Conservation (phyloP, 331 rosid genomes). For the Erythrophleum ivorense region DNA sequence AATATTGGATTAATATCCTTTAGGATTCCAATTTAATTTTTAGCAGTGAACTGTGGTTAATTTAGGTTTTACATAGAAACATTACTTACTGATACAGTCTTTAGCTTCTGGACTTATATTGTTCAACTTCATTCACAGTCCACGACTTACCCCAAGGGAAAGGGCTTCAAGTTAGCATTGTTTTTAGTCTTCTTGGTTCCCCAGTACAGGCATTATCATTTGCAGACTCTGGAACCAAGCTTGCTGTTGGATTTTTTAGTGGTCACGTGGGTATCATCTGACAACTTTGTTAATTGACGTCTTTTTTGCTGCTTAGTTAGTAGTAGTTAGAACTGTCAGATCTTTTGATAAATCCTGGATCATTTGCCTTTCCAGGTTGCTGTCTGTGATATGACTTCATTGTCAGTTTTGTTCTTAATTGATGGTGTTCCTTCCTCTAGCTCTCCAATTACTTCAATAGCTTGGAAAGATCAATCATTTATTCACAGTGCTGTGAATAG, state of each 20-base stretch:
- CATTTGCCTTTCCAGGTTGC: conserved; percentile 72
- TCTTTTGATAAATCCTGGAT: conserved; percentile 37
- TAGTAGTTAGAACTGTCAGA: conserved; percentile 18
- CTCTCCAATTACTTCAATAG: conserved; percentile 74
- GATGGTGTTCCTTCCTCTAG: conserved; percentile 63
- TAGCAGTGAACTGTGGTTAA: background rate
- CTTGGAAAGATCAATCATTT: conserved; percentile 64
- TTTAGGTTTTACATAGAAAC: conserved; percentile 12
- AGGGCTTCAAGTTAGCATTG: conserved; percentile 71
- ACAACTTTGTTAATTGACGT: conserved; percentile 34
- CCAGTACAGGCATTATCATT: conserved; percentile 71
- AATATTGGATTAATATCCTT: background rate
- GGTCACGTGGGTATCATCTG: conserved; percentile 75
- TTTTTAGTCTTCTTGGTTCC: conserved; percentile 68
- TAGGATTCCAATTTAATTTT: background rate
- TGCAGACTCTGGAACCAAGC: conserved; percentile 75
- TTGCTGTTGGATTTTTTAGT: conserved; percentile 76
- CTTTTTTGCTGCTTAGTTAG: conserved; percentile 31
- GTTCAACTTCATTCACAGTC: conserved; percentile 56
- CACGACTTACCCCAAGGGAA: conserved; percentile 62
- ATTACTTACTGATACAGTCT: background rate
- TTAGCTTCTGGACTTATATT: conserved; percentile 33
- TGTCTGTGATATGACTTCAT: conserved; percentile 62
- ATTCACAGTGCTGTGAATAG: conserved; percentile 53
- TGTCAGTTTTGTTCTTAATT: conserved; percentile 59